Conservation (phyloP, 2,329 filamentous ascomycete genomes). For the Venturia nashicola region DNA sequence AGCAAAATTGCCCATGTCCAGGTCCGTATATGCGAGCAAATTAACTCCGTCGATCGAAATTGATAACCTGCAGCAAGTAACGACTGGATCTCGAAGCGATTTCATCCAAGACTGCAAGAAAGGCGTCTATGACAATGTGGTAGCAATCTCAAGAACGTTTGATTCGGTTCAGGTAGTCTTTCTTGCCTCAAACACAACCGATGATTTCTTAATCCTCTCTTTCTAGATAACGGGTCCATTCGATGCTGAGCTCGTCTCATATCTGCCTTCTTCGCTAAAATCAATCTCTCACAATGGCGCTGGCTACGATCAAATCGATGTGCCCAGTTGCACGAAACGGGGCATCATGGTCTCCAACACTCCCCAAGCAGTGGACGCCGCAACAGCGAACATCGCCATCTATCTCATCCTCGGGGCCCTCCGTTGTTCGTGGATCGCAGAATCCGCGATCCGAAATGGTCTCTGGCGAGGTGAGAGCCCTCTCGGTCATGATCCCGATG, state of each 20-base stretch:
- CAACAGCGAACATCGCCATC: conserved; percentile 38
- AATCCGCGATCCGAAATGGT: conserved; percentile 33
- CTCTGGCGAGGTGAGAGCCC: conserved; percentile 23
- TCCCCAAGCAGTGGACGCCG: conserved; percentile 37
- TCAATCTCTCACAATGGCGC: conserved; percentile 44
- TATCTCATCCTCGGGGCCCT: conserved; percentile 41
- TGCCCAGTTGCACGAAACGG: conserved; percentile 37
- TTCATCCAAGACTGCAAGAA: neutral
- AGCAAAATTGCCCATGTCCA: neutral
- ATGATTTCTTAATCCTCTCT: neutral
- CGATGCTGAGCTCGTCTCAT: neutral
- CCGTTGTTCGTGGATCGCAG: conserved; percentile 35
- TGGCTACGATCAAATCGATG: conserved; percentile 49
- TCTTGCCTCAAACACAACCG: no score
- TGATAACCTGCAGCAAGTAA: neutral
- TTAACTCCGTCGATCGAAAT: neutral
- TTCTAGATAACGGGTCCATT: neutral
- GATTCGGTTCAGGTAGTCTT: neutral
- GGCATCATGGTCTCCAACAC: conserved; percentile 34
- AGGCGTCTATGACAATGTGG: neutral
- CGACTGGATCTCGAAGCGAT: neutral
- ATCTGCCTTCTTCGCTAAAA: conserved; percentile 32
- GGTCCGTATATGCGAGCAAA: neutral
- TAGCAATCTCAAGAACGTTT: neutral
- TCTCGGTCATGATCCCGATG: conserved; percentile 40